A percentile compares a stretch with the other conserved stretches of the same genome.
Conservation (phyloP, 176 grass and related monocot species). For the Oropetium thomaeum region DNA sequence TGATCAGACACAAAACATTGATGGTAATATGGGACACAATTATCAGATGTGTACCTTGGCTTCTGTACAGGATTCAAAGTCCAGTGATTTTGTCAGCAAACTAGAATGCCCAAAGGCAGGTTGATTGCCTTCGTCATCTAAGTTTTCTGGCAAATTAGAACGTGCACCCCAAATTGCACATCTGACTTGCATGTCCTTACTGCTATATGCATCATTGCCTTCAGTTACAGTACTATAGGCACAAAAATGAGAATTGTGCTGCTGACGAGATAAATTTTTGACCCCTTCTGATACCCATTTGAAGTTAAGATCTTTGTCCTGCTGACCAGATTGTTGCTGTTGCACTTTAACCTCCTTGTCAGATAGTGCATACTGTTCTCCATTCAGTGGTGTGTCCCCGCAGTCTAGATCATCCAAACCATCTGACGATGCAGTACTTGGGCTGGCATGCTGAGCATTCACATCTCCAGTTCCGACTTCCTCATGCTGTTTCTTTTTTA, state of each 20-base stretch:
- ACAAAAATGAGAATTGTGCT: too few species aligned
- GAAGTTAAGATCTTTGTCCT: constrained; percentile 6
- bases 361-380: not conserved
- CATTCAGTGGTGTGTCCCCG: constrained; percentile 8
- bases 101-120: not conserved
- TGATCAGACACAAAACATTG: not conserved
- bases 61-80: constrained; percentile 30
- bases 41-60: constrained; percentile 24
- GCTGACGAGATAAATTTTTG: constrained; percentile 12
- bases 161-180: not conserved
- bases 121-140: constrained; percentile 35
- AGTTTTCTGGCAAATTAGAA: constrained; percentile 40
- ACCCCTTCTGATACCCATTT: constrained; percentile 9
- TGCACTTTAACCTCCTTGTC: constrained; percentile 25
- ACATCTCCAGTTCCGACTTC: constrained; percentile 13
- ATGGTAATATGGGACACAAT: not conserved
- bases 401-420: constrained; percentile 34
- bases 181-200: constrained; percentile 10
- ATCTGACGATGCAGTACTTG: constrained; percentile 19
- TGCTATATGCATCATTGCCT: constrained; percentile 6
- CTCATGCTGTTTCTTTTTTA: constrained; percentile 28
- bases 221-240: constrained; percentile 20
- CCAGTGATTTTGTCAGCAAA: constrained; percentile 18
- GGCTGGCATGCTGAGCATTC: constrained; percentile 10
- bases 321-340: constrained; percentile 20